Evolutionary conservation across 768 basidiomycete species (phyloP).

Genomic region (Pisolithus orientalis): DNA sequence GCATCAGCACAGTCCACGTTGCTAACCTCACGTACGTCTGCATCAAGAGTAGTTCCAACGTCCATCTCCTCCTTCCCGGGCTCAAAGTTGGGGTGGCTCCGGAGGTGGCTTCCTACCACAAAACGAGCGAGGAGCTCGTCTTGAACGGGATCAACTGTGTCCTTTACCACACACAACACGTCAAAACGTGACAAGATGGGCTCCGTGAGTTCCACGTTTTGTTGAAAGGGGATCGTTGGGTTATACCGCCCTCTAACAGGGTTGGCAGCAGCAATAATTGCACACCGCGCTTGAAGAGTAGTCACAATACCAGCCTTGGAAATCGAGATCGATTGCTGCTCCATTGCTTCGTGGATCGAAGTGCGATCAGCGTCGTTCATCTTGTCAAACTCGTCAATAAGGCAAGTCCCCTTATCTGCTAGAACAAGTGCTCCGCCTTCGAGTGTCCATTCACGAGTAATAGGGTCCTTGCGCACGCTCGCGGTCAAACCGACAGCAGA

Average conservation of each 20-base stretch:
- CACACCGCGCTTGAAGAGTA: constrained; percentile 95
- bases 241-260: constrained; percentile 97
- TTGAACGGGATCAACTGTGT: constrained; percentile 92
- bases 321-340: constrained; percentile 98
- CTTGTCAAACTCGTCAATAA: constrained; percentile 99
- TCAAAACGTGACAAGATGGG: constrained; percentile 98
- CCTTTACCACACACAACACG: constrained; percentile 96
- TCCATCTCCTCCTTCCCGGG: constrained; percentile 85
- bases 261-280: constrained; percentile 97
- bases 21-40: constrained; percentile 60
- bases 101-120: constrained; percentile 94
- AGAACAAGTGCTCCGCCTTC: constrained; percentile 98
- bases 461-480: constrained; percentile 96
- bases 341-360: constrained; percentile 99
- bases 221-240: constrained; percentile 95
- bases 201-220: constrained; percentile 97
- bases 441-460: constrained; percentile 97
- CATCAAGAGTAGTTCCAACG: constrained; percentile 83
- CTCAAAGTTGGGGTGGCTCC: constrained; percentile 92
- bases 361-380: constrained; percentile 99
- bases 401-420: constrained; percentile 94
- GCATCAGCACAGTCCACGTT: neutral
- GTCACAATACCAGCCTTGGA: constrained; percentile 99
- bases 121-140: constrained; percentile 95
- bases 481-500: constrained; percentile 98